phyloP scores from a whole-genome alignment of 306 rosid species.

The Senna tora region DNA sequence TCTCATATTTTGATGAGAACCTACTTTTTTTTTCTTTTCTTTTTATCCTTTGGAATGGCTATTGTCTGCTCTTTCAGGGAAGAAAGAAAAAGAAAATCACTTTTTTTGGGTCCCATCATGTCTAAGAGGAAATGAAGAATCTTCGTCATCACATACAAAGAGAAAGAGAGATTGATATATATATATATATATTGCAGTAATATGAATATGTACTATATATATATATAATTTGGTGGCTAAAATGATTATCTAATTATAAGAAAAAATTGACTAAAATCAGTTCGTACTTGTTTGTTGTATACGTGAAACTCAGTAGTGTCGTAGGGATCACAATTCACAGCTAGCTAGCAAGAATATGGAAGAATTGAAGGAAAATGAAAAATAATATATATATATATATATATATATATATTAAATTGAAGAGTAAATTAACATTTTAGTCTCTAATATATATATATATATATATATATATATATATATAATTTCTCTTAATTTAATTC shows the following conservation, averaged over 20 bases:
- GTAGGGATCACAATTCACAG: conserved; percentile 1
- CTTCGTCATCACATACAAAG: conserved; percentile 2
- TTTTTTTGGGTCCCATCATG: conserved; percentile 42
- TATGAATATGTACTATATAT: conserved; percentile 29
- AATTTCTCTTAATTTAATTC: too few species aligned
- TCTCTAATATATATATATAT: too few species aligned
- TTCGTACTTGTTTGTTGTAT: conserved; percentile 48
- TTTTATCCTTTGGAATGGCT: neutral
- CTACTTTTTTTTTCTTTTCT: conserved; percentile 18
- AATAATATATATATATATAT: too few species aligned
- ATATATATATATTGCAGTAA: neutral
- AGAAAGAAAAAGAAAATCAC: conserved; percentile 6
- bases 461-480: too few species aligned
- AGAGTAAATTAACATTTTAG: too few species aligned
- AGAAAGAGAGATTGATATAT: conserved; percentile 5
- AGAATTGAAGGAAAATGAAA: conserved; percentile 2
- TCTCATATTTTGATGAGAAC: conserved; percentile 38
- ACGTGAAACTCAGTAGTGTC: conserved; percentile 18
- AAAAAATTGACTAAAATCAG: conserved; percentile 38
- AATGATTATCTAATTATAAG: conserved; percentile 63
- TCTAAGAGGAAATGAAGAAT: neutral
- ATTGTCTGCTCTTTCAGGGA: conserved; percentile 26
- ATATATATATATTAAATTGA: too few species aligned
- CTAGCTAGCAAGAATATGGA: conserved; percentile 12
- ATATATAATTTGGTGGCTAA: conserved; percentile 31